Evolutionary conservation across 495 filamentous ascomycete genomes (phyloP).

Genomic region (Trichoderma reesei): DNA sequence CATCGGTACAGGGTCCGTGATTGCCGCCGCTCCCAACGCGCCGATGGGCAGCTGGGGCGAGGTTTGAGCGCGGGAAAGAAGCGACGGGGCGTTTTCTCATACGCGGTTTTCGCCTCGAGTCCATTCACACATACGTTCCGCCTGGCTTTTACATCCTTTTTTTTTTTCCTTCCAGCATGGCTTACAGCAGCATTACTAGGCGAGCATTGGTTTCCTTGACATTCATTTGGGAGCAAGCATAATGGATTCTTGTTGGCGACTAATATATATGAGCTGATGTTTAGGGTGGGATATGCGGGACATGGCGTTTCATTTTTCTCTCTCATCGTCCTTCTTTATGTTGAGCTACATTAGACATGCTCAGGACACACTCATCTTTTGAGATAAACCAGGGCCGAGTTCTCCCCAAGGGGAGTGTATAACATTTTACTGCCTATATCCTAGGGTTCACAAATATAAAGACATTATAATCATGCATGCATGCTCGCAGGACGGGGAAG

Average conservation of each 20-base stretch:
- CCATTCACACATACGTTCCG: slow-evolving; percentile 3
- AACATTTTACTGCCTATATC: too few relatives aligned
- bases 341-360: background rate
- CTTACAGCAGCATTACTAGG: slow-evolving; percentile 5
- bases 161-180: slow-evolving; percentile 6
- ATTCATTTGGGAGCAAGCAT: background rate
- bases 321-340: background rate
- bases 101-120: background rate
- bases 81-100: background rate
- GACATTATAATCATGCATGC: too few relatives aligned
- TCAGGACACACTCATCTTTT: background rate
- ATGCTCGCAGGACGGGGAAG: background rate
- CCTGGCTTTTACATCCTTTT: slow-evolving; percentile 11
- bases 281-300: background rate
- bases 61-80: slow-evolving; percentile 31
- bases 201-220: background rate
- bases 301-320: slow-evolving; percentile 3
- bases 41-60: slow-evolving; percentile 69
- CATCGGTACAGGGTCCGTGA: slow-evolving; percentile 60
- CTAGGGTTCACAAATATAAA: background rate
- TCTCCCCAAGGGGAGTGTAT: background rate
- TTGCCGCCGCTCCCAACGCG: slow-evolving; percentile 45
- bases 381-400: background rate
- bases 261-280: background rate
- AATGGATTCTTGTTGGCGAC: slow-evolving; percentile 3